Evolutionary conservation across 1,284 basidiomycete species (phyloP).

Genomic region (Leccinum variabile): DNA sequence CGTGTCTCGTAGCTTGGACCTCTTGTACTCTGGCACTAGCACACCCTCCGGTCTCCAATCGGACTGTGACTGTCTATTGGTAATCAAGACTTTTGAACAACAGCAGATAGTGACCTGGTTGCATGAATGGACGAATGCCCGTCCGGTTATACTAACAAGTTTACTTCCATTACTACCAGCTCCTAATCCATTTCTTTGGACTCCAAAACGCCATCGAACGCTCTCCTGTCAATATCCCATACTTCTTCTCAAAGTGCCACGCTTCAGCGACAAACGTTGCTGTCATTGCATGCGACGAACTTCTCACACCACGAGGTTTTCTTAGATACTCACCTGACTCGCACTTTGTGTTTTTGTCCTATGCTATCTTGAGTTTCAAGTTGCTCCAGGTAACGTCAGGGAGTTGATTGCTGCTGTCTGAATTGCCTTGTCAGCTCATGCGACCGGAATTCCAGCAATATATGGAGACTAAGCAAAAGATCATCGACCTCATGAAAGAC

Average conservation of each 20-base stretch:
- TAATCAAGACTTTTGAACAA: constrained; percentile 79
- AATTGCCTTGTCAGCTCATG: constrained; percentile 54
- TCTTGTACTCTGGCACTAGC: constrained; percentile 83
- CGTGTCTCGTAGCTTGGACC: constrained; percentile 84
- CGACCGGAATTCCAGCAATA: constrained; percentile 80
- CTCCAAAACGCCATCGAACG: constrained; percentile 90
- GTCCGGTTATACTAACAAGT: constrained; percentile 35
- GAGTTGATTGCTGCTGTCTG: constrained; percentile 5
- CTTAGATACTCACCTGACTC: constrained; percentile 89
- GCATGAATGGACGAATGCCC: constrained; percentile 53
- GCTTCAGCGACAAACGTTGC: constrained; percentile 72
- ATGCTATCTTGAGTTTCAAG: constrained; percentile 70
- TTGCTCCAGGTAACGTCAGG: constrained; percentile 68
- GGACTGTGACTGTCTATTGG: constrained; percentile 84
- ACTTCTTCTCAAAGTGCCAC: constrained; percentile 86
- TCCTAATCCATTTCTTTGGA: constrained; percentile 93
- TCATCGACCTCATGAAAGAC: constrained; percentile 72
- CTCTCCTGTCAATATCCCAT: constrained; percentile 70
- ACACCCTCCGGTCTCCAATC: constrained; percentile 81
- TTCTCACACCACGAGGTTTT: constrained; percentile 67
- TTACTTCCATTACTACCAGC: constrained; percentile 81
- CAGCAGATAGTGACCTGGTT: constrained; percentile 74
- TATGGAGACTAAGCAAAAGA: constrained; percentile 71
- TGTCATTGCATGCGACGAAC: constrained; percentile 69
- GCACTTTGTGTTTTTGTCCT: constrained; percentile 88